A percentile compares a stretch with the other conserved stretches of the same genome.
phyloP scores from a whole-genome alignment of 139 green algal genomes.

The Pedinophyceae sp. region DNA sequence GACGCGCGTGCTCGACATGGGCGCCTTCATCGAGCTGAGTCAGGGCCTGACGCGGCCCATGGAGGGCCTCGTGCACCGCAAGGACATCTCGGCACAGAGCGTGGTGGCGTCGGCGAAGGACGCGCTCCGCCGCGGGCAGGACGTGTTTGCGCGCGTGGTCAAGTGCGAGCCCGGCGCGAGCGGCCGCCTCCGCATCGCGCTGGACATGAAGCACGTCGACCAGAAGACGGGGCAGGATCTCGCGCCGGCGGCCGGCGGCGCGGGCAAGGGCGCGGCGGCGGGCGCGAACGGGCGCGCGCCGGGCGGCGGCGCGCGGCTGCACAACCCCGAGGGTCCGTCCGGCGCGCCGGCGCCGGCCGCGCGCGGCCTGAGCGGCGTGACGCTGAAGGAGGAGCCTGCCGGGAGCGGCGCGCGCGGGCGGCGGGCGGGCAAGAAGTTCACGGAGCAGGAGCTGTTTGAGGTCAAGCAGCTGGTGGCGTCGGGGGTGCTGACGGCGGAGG shows the following conservation, averaged over 20 bases:
- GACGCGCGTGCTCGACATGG: conserved; percentile 84
- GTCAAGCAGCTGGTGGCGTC: conserved; percentile 52
- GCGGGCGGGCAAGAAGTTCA: conserved; percentile 41
- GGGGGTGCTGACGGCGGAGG: conserved; percentile 68
- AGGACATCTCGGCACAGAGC: conserved; percentile 65
- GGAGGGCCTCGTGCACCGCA: conserved; percentile 87
- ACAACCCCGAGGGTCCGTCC: conserved; percentile 16
- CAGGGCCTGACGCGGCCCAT: conserved; percentile 29
- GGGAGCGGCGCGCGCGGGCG: conserved; percentile 3
- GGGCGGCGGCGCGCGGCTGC: no score
- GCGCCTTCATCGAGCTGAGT: conserved; percentile 92
- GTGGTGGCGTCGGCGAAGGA: conserved; percentile 51
- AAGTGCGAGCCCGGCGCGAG: background rate
- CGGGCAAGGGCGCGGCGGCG: background rate
- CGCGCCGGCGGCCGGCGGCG: conserved; percentile 26
- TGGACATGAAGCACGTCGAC: conserved; percentile 91
- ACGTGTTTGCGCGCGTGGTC: conserved; percentile 17
- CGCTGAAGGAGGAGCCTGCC: conserved; percentile 16
- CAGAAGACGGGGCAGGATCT: conserved; percentile 71
- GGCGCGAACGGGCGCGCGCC: background rate
- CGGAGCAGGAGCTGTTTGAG: conserved; percentile 61
- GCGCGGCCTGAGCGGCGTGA: conserved; percentile 70
- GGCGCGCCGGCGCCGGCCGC: background rate
- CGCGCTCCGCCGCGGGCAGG: conserved; percentile 43
- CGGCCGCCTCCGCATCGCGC: conserved; percentile 37